Evolutionary conservation across 2,329 filamentous ascomycete species (phyloP).

Genomic region (Diatrype stigma): DNA sequence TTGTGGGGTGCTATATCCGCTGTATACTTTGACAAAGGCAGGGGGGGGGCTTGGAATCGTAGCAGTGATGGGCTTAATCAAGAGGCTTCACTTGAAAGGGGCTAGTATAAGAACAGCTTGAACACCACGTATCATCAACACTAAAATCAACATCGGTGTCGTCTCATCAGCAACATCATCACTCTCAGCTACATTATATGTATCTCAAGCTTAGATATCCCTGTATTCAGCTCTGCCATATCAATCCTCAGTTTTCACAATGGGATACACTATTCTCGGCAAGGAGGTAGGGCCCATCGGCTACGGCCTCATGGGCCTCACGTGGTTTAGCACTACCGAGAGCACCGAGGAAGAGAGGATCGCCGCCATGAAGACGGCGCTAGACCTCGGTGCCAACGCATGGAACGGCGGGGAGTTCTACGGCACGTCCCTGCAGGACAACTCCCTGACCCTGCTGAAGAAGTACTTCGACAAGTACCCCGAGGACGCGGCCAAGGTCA

Average conservation of each 20-base stretch:
- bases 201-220: no score
- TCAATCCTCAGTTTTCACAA: background rate
- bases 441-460: conserved; percentile 46
- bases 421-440: conserved; percentile 37
- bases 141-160: no score
- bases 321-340: conserved; percentile 40
- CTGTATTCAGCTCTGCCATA: no score
- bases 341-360: conserved; percentile 31
- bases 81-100: no score
- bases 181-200: no score
- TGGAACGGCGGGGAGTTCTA: conserved; percentile 54
- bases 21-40: no score
- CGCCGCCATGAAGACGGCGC: conserved; percentile 40
- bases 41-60: no score
- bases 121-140: no score
- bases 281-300: conserved; percentile 14
- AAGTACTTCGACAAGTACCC: conserved; percentile 50
- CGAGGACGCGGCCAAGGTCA: conserved; percentile 46
- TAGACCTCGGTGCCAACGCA: conserved; percentile 26
- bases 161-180: no score
- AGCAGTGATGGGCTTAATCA: no score
- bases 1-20: no score
- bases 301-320: conserved; percentile 36
- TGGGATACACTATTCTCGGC: conserved; percentile 12
- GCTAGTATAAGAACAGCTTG: no score